phyloP scores from a whole-genome alignment of 2,329 filamentous ascomycete genomes.

The Penicillium sp. region DNA sequence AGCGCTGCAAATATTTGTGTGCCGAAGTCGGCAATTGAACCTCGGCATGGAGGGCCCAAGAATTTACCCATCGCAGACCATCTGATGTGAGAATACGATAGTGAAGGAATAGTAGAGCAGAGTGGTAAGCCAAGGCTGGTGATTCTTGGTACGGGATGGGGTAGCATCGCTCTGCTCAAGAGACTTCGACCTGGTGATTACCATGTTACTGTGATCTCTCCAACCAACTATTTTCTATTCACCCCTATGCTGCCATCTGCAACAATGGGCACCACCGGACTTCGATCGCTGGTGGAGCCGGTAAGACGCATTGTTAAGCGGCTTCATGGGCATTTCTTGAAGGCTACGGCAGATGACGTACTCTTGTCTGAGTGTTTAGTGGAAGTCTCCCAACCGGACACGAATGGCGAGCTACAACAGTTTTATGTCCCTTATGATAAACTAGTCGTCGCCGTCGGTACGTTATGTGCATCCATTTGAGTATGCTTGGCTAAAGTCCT shows the following conservation, averaged over 20 bases:
- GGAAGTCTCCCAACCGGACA: conserved; percentile 74
- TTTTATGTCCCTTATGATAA: conserved; percentile 99
- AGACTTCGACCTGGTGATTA: conserved; percentile 87
- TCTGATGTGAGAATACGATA: conserved; percentile 86
- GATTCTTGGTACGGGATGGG: conserved; percentile 92
- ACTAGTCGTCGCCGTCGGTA: conserved; percentile 81
- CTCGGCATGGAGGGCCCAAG: conserved; percentile 83
- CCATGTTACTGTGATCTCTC: conserved; percentile 91
- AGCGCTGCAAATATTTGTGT: conserved; percentile 73
- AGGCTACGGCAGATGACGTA: conserved; percentile 81
- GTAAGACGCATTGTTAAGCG: conserved; percentile 78
- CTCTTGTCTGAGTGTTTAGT: conserved; percentile 90
- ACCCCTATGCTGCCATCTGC: conserved; percentile 97
- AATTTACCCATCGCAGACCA: conserved; percentile 89
- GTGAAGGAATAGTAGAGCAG: conserved; percentile 64
- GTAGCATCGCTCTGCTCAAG: conserved; percentile 87
- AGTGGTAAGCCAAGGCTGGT: conserved; percentile 92
- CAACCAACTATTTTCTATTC: conserved; percentile 95
- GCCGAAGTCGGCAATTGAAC: conserved; percentile 78
- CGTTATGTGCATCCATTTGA: conserved; percentile 20
- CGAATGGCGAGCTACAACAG: conserved; percentile 66
- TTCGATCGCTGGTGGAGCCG: conserved; percentile 89
- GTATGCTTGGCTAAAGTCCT: neutral
- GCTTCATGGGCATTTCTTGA: conserved; percentile 84
- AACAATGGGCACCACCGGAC: conserved; percentile 89